Percentiles rank a stretch among this genome's conserved stretches.
Evolutionary conservation across 768 basidiomycete genomes (phyloP).

Genomic region (Fibroporia radiculosa): DNA sequence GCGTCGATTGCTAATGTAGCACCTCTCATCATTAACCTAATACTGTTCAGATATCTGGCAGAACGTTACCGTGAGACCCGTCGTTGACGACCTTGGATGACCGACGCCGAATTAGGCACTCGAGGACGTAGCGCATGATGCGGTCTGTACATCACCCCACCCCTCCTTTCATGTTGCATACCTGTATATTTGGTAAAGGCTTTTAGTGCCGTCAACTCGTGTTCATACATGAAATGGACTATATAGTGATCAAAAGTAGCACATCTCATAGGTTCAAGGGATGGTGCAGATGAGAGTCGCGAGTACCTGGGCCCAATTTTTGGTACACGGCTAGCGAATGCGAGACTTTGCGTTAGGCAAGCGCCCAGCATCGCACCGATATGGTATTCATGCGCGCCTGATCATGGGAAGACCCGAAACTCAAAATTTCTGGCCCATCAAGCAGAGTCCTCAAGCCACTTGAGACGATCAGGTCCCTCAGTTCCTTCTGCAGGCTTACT

Average conservation of each 20-base stretch:
- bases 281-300: no score
- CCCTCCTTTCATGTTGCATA: not conserved
- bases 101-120: not conserved
- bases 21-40: not conserved
- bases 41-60: slow-evolving; percentile 28
- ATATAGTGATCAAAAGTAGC: no score
- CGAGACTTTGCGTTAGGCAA: no score
- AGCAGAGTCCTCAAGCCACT: no score
- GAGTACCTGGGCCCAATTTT: no score
- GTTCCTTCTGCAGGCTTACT: not conserved
- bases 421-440: slow-evolving; percentile 4
- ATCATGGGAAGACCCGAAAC: slow-evolving; percentile 1
- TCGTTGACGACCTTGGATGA: slow-evolving; percentile 15
- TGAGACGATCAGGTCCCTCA: no score
- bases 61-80: slow-evolving; percentile 30
- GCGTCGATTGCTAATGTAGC: slow-evolving; percentile 25
- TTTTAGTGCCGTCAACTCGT: no score
- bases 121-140: not conserved
- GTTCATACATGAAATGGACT: no score
- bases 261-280: no score
- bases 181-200: no score
- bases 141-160: not conserved
- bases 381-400: not conserved
- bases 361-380: no score
- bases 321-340: no score